A percentile compares a stretch with the other conserved stretches of the same genome.
phyloP scores from a whole-genome alignment of 352 stramenopile genomes.

The Phytophthora citrophthora region DNA sequence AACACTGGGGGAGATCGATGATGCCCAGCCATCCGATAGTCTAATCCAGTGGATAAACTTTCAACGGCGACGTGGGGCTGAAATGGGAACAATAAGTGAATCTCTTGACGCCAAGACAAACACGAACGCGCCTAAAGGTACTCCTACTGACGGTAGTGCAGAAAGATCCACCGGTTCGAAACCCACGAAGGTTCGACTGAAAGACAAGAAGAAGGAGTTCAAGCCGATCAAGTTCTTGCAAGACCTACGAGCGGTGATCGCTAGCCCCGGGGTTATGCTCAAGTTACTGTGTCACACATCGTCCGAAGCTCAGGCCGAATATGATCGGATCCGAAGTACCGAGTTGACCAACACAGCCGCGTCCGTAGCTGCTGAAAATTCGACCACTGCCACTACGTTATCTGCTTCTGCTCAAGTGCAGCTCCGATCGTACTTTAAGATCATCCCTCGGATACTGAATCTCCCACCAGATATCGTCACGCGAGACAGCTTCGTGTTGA shows the following conservation, averaged over 20 bases:
- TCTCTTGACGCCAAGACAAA: neutral
- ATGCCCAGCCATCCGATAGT: conserved; percentile 58
- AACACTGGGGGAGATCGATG: conserved; percentile 43
- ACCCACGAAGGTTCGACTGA: conserved; percentile 34
- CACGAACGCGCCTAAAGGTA: conserved; percentile 8
- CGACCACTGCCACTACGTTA: conserved; percentile 59
- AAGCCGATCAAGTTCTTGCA: conserved; percentile 74
- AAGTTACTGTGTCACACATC: conserved; percentile 77
- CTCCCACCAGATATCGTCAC: conserved; percentile 71
- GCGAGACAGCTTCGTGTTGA: conserved; percentile 70
- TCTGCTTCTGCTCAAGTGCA: conserved; percentile 62
- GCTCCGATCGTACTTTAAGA: conserved; percentile 77
- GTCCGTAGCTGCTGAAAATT: conserved; percentile 46
- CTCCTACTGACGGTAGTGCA: conserved; percentile 6
- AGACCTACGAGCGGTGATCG: conserved; percentile 58
- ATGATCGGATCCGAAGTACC: conserved; percentile 53
- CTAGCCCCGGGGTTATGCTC: conserved; percentile 68
- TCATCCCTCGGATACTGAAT: conserved; percentile 52
- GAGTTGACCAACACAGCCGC: conserved; percentile 37
- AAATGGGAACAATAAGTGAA: conserved; percentile 32
- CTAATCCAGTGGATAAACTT: conserved; percentile 79
- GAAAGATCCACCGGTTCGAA: neutral
- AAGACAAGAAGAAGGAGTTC: conserved; percentile 73
- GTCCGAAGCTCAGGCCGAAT: conserved; percentile 54
- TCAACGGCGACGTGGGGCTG: conserved; percentile 52